These are phyloP conservation scores for Zygoascus flipseniorum DNA, from an alignment of 805 yeast genomes.

Conservation along the genomic window DNA sequence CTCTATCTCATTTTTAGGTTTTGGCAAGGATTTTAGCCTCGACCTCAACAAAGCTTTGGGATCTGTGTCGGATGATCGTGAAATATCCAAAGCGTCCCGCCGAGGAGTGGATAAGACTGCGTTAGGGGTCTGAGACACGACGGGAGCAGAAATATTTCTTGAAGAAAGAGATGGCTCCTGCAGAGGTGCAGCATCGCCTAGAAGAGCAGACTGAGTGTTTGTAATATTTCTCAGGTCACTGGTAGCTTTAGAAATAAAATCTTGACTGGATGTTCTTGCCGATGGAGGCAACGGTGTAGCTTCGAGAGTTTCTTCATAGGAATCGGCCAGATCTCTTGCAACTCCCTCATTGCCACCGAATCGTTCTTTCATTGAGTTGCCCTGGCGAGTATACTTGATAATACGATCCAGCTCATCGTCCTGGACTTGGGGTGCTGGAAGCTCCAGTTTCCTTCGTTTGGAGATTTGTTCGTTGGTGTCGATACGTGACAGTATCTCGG, in stretches of 20 bases:
- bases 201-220: slow-evolving; percentile 30
- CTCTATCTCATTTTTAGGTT: slow-evolving; percentile 33
- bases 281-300: not conserved
- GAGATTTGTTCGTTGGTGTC: slow-evolving; percentile 24
- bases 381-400: slow-evolving; percentile 21
- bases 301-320: not conserved
- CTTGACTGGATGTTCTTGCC: slow-evolving; percentile 22
- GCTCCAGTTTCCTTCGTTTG: slow-evolving; percentile 32
- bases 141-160: not conserved
- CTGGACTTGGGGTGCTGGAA: slow-evolving; percentile 31
- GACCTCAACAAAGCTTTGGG: slow-evolving; percentile 7
- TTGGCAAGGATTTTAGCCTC: slow-evolving; percentile 26
- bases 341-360: not conserved
- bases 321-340: not conserved
- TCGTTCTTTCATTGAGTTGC: slow-evolving; percentile 14
- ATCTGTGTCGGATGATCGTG: not conserved
- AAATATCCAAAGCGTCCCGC: slow-evolving; percentile 1
- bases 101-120: slow-evolving; percentile 6
- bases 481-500: slow-evolving; percentile 21
- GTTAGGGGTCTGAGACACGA: not conserved
- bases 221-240: slow-evolving; percentile 29
- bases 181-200: slow-evolving; percentile 22
- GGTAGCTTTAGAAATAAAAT: slow-evolving; percentile 29
- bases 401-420: slow-evolving; percentile 26
- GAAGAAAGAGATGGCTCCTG: slow-evolving; percentile 1